Conservation (phyloP, 75 land plant species). For the Sequoiadendron giganteum region DNA sequence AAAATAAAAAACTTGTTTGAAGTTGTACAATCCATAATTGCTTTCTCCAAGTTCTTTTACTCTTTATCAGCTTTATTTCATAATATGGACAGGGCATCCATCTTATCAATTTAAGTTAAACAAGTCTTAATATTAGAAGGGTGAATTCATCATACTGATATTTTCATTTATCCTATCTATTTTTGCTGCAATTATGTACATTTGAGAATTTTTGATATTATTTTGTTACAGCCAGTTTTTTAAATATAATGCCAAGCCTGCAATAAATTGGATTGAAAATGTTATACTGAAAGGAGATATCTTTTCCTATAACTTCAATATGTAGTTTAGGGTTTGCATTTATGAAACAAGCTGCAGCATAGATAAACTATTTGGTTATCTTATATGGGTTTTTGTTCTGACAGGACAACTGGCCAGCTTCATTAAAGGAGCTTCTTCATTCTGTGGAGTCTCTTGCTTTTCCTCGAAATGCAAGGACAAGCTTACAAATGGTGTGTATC, state of each 20-base stretch:
- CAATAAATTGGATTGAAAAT: not conserved
- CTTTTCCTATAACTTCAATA: not conserved
- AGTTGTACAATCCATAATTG: not conserved
- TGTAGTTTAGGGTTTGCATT: not conserved
- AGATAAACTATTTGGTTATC: not conserved
- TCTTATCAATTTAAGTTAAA: not conserved
- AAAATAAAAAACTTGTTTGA: not conserved
- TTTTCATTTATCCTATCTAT: not conserved
- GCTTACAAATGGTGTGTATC: slow-evolving; percentile 7
- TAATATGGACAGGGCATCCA: not conserved
- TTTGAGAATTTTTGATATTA: not conserved
- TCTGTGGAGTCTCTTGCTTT: slow-evolving; percentile 44
- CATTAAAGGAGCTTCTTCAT: slow-evolving; percentile 50
- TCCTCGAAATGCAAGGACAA: slow-evolving; percentile 29
- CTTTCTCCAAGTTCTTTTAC: not conserved
- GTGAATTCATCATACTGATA: not conserved
- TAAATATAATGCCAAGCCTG: not conserved
- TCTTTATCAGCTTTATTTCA: not conserved
- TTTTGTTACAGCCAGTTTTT: not conserved
- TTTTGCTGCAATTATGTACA: not conserved
- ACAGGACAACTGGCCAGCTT: slow-evolving; percentile 61
- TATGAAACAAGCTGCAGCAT: not conserved
- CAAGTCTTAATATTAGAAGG: not conserved
- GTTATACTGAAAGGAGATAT: not conserved
- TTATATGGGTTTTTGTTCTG: slow-evolving; percentile 4